Evolutionary conservation across 2,329 filamentous ascomycete genomes (phyloP), one percentile per base, ranked within the genome.

Genomic region (Talaromyces funiculosus): DNA sequence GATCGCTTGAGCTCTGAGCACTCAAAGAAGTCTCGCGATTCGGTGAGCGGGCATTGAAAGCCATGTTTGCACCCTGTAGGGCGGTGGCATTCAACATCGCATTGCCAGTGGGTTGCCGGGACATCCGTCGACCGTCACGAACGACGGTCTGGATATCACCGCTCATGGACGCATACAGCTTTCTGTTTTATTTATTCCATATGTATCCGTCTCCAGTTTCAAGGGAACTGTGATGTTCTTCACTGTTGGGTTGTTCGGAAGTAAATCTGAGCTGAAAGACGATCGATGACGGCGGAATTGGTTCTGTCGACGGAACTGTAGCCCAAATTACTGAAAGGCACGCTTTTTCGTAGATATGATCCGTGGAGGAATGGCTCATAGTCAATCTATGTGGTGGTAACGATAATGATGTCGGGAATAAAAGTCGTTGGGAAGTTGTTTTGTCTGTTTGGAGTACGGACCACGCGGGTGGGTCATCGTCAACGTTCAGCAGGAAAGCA

Each of bases 61-160:
- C 74, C 22, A 71, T 65, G 29, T 71, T 70, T 57, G 75, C 75
- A 64, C 74, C 75, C 62, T 71, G 72, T 38, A 75, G 62, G 38
- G 75, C 73, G 42, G 67, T 60, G 18, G 67, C 51, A 59, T 51
- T 38, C 59, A 64, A 22, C 53, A 49, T 53, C 60, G 61, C 66
- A 64, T 71, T 65, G 57, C 56, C 47, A 54, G 20, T 38, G 37
- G 53, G 42, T 66, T 66, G 64, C 63, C 66, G 63, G 62, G 63
- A 57, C 62, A 64, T 67, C 68, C 67, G 60, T 66, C 71, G 67
- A 69, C 68, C 64, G 66, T 66, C 64, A 66, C 60, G 55, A 63
- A 61, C 54, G 64, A 55, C 51, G 38, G 54, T 35, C 43, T 67
- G 64, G 66, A 65, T 63, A 63, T 68, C 66, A 68, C 69, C 68